These are phyloP conservation scores for Neurospora africana DNA, from an alignment of 495 filamentous ascomycete species.

Conservation along the genomic window DNA sequence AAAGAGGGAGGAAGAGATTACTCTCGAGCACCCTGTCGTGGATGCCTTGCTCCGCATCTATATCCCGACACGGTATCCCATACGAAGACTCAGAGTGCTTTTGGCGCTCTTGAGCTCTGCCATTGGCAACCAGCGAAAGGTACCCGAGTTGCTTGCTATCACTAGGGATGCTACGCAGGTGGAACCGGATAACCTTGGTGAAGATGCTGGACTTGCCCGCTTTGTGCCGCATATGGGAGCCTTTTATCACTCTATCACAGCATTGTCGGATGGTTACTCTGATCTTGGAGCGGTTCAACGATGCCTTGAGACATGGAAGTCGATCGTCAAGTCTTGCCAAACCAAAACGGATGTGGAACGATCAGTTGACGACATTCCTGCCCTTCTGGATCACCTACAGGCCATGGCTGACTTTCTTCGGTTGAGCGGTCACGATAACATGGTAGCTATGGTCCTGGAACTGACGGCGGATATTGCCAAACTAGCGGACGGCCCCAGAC, in stretches of 20 bases:
- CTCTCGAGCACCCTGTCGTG: slow-evolving; percentile 27
- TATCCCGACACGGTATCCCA: slow-evolving; percentile 30
- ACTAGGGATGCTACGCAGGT: slow-evolving; percentile 28
- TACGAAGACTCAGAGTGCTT: slow-evolving; percentile 33
- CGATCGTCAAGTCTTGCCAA: slow-evolving; percentile 36
- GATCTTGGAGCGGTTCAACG: slow-evolving; percentile 37
- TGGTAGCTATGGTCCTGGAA: slow-evolving; percentile 37
- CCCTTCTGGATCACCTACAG: slow-evolving; percentile 52
- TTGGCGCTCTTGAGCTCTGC: slow-evolving; percentile 26
- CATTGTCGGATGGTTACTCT: slow-evolving; percentile 43
- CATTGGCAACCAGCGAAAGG: slow-evolving; percentile 22
- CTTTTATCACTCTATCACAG: slow-evolving; percentile 40
- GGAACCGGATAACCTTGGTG: slow-evolving; percentile 23
- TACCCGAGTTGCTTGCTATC: slow-evolving; percentile 23
- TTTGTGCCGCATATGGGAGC: slow-evolving; percentile 51
- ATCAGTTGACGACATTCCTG: slow-evolving; percentile 50
- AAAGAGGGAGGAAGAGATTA: slow-evolving; percentile 14
- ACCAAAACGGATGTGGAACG: slow-evolving; percentile 41
- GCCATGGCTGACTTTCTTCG: slow-evolving; percentile 67
- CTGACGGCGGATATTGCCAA: slow-evolving; percentile 41
- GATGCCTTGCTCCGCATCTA: slow-evolving; percentile 31
- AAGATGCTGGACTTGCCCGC: slow-evolving; percentile 43
- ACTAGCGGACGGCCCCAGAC: slow-evolving; percentile 39
- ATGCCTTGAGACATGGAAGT: slow-evolving; percentile 41
- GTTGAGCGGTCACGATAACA: slow-evolving; percentile 51